Evolutionary conservation across 1,284 basidiomycete genomes (phyloP).

Genomic region (Tremellales sp.): DNA sequence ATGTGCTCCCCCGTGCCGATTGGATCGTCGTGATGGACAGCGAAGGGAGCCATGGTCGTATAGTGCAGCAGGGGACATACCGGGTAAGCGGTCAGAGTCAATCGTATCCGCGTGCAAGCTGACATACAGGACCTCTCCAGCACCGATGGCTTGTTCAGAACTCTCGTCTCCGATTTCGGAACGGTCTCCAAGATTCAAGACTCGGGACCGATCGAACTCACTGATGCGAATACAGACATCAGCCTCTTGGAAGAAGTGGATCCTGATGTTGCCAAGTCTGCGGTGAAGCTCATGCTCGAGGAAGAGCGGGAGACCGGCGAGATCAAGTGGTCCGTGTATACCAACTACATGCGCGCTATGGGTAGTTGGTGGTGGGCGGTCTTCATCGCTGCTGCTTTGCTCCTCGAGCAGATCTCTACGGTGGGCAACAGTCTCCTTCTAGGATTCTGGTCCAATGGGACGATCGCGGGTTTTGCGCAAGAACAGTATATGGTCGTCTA

Average conservation of each 20-base stretch:
- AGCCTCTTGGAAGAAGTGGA: too few species aligned
- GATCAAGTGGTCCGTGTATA: constrained; percentile 26
- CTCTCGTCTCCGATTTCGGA: constrained; percentile 10
- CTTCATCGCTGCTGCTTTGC: constrained; percentile 10
- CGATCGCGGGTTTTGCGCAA: constrained; percentile 23
- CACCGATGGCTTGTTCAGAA: constrained; percentile 11
- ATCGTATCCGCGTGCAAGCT: background rate
- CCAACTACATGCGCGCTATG: constrained; percentile 17
- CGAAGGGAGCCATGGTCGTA: constrained; percentile 15
- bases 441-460: constrained; percentile 32
- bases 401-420: constrained; percentile 23
- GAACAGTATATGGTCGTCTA: constrained; percentile 35
- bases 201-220: too few species aligned
- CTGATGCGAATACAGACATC: too few species aligned
- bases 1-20: constrained; percentile 53
- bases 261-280: constrained; percentile 4
- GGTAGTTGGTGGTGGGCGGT: constrained; percentile 14
- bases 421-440: constrained; percentile 20
- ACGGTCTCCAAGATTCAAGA: too few species aligned
- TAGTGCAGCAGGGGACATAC: constrained; percentile 25
- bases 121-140: constrained; percentile 2
- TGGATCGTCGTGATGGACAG: constrained; percentile 27
- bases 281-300: constrained; percentile 13
- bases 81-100: constrained; percentile 24
- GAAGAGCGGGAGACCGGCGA: constrained; percentile 37